Evolutionary conservation across 345 rosid species (phyloP).

Genomic region (Gossypium bickii): DNA sequence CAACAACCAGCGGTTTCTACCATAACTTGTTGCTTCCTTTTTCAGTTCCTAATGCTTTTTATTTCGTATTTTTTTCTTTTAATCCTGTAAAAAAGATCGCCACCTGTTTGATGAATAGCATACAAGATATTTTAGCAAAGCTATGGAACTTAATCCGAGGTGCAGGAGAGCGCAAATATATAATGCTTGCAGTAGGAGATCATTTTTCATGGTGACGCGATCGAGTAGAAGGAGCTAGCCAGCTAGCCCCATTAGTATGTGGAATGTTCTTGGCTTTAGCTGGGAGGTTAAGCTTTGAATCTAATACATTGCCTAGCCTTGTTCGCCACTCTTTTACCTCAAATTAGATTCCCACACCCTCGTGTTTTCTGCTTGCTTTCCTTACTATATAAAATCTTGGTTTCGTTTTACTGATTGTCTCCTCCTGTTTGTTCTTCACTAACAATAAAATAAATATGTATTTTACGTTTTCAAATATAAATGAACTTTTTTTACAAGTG

Average conservation of each 20-base stretch:
- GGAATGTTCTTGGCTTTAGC: neutral
- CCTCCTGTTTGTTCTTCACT: too few species aligned
- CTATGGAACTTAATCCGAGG: neutral
- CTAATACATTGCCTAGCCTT: neutral
- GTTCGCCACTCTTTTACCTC: neutral
- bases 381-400: neutral
- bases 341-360: neutral
- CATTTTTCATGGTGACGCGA: neutral
- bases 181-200: neutral
- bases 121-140: neutral
- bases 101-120: neutral
- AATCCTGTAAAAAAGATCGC: neutral
- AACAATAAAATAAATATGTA: too few species aligned
- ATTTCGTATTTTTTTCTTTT: neutral
- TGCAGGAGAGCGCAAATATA: neutral
- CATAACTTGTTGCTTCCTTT: neutral
- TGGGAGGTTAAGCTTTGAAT: neutral
- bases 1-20: neutral
- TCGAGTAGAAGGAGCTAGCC: neutral
- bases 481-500: too few species aligned
- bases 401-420: too few species aligned
- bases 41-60: too few species aligned
- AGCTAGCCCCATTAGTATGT: neutral
- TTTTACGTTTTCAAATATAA: too few species aligned
- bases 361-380: neutral